These are phyloP conservation scores for Volvariella surrecta DNA, from an alignment of 1,284 basidiomycete species.

Conservation along the genomic window DNA sequence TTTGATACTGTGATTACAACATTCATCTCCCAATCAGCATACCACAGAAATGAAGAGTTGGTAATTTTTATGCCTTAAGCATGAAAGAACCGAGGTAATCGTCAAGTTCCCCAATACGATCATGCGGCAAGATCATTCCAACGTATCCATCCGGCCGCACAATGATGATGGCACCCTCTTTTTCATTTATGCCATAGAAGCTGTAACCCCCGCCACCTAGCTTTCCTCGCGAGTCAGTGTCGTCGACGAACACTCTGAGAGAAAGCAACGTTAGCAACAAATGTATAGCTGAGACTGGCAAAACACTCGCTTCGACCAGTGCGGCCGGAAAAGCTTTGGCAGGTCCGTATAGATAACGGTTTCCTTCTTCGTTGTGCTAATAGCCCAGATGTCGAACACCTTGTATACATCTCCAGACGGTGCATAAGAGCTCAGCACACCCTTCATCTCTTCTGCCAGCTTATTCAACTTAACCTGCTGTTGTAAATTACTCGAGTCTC, in stretches of 20 bases:
- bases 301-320: conserved; percentile 55
- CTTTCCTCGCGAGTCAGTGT: conserved; percentile 25
- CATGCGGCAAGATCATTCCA: conserved; percentile 38
- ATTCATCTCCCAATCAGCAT: no score
- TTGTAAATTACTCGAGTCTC: conserved; percentile 33
- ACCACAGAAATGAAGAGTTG: no score
- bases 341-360: conserved; percentile 41
- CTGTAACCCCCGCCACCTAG: conserved; percentile 40
- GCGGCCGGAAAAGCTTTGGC: no score
- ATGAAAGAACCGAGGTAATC: not conserved
- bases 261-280: conserved; percentile 2
- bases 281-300: not conserved
- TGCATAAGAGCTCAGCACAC: conserved; percentile 29
- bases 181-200: conserved; percentile 49
- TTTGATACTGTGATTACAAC: no score
- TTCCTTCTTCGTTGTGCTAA: conserved; percentile 38
- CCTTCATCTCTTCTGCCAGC: conserved; percentile 36
- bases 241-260: conserved; percentile 46
- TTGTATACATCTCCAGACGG: conserved; percentile 18
- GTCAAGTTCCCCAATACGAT: not conserved
- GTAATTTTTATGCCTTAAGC: no score
- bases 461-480: conserved; percentile 31
- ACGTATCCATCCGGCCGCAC: conserved; percentile 75
- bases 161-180: conserved; percentile 52
- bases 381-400: conserved; percentile 48